phyloP scores from a whole-genome alignment of 202 grass and related monocot genomes.

The Schoenoplectus tabernaemontani region DNA sequence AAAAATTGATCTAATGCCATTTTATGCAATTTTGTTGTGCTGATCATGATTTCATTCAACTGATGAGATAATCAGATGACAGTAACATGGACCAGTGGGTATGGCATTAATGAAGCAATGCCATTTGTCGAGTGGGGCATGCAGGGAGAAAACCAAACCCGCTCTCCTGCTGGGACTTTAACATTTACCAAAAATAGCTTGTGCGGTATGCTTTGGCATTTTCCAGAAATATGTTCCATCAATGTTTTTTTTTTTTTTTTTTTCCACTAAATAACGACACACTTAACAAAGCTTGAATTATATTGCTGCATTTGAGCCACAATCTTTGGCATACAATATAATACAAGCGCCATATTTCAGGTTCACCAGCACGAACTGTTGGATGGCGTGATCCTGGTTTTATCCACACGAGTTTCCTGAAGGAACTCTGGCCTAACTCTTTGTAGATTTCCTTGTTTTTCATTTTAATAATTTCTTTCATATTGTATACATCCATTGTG shows the following conservation, averaged over 20 bases:
- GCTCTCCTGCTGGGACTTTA: conserved; percentile 72
- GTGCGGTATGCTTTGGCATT: conserved; percentile 71
- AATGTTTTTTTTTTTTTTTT: background rate
- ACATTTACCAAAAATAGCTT: conserved; percentile 76
- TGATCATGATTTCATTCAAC: background rate
- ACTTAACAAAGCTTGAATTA: background rate
- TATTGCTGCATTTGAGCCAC: background rate
- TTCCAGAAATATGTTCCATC: conserved; percentile 27
- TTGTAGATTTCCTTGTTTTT: conserved; percentile 30
- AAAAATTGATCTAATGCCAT: background rate
- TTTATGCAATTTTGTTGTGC: background rate
- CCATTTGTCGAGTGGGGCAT: conserved; percentile 86
- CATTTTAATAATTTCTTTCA: conserved; percentile 1
- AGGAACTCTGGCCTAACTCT: conserved; percentile 66
- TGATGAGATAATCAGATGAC: conserved; percentile 49
- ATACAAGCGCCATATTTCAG: conserved; percentile 15
- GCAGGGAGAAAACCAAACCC: conserved; percentile 32
- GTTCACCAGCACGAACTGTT: conserved; percentile 66
- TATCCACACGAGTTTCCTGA: conserved; percentile 79
- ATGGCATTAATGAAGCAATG: conserved; percentile 56
- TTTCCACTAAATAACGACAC: background rate
- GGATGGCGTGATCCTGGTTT: conserved; percentile 95
- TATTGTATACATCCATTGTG: conserved; percentile 25
- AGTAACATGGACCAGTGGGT: conserved; percentile 89
- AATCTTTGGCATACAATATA: background rate